Base-by-base conservation (phyloP, 768 basidiomycete genomes). In the Asterophora lycoperdoides region DNA sequence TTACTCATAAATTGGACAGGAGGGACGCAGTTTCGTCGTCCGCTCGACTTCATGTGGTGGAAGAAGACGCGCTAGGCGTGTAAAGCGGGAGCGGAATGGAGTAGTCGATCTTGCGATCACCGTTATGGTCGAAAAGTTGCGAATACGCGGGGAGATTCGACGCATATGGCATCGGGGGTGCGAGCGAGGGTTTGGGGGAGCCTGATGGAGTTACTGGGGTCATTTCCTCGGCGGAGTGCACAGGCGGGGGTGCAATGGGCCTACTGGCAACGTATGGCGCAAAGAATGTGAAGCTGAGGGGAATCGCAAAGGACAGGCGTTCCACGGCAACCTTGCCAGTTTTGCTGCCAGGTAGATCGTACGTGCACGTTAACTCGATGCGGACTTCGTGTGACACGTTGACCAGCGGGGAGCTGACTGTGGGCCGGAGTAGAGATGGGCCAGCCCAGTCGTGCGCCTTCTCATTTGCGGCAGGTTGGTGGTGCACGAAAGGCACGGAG, bases 111-210 rank as follows among this genome's bases (percentile, higher is more conserved):
- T 81, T 86, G 46, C 75, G 75, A 44, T 89, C 83, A 14, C 90
- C 89, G 56, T 87, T 86, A 14, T 71, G 58, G 59, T 90, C 68
- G 67, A 83, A 92, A 15, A 92, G 71, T 55, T 89, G 86, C 5
- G 86, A 88, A 60, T 92, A 92, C 3, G 83, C 76, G 1, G 89
- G 90, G 15, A 89, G 78, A 20, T 55, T 64, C 8, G 56, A 43
- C 29, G 68, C 46, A 41, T 51, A 60, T 41, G 60, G 47, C 43
- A 52, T 50, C 39, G 59, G 44, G 37, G 52, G 53, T 15, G 58
- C 34, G 49, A 57, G 45, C 19, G 52, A 52, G 11, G 58, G 38
- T 18, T 48, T 32, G 43, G 40, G 47, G 40, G 51, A 36, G 9
- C 44, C 55, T 9, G 48, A 32, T 3, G 41, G 37, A 18, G 39